phyloP scores from a whole-genome alignment of 352 stramenopile species.

The Phytopythium boreale region DNA sequence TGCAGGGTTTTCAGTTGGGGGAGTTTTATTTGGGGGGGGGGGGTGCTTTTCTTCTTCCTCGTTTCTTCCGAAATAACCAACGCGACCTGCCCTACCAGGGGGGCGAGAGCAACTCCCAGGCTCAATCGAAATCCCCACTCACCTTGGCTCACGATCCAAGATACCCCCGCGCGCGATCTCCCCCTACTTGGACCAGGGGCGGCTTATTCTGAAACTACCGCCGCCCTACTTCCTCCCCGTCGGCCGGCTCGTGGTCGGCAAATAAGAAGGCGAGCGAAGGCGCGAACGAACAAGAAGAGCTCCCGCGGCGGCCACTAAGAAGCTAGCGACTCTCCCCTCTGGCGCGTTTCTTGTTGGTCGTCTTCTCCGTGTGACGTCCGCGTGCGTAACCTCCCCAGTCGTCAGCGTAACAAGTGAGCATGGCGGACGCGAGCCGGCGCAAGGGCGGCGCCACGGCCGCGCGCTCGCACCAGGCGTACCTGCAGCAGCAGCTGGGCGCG shows the following conservation, averaged over 20 bases:
- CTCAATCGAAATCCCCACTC: too few species aligned
- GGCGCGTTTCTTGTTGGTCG: neutral
- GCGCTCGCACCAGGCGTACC: conserved; percentile 41
- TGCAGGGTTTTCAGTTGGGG: neutral
- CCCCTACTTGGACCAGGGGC: neutral
- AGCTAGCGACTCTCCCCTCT: too few species aligned
- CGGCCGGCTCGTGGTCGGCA: neutral
- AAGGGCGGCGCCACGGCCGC: conserved; percentile 31
- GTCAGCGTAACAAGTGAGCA: conserved; percentile 2
- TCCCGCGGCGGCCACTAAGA: too few species aligned
- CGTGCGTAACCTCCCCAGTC: neutral
- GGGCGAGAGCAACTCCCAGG: too few species aligned
- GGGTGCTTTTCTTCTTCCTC: neutral
- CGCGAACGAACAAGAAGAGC: neutral
- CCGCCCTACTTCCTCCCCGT: neutral
- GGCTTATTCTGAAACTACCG: conserved; percentile 2
- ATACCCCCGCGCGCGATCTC: neutral
- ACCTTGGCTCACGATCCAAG: neutral
- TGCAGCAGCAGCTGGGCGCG: conserved; percentile 22
- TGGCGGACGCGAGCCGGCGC: conserved; percentile 48
- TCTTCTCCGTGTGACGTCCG: neutral
- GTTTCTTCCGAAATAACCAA: neutral
- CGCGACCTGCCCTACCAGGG: too few species aligned
- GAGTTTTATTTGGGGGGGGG: too few species aligned
- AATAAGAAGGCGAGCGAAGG: neutral